phyloP scores from a whole-genome alignment of 371 early-diverging fungal species.

The Mucor ambiguus region DNA sequence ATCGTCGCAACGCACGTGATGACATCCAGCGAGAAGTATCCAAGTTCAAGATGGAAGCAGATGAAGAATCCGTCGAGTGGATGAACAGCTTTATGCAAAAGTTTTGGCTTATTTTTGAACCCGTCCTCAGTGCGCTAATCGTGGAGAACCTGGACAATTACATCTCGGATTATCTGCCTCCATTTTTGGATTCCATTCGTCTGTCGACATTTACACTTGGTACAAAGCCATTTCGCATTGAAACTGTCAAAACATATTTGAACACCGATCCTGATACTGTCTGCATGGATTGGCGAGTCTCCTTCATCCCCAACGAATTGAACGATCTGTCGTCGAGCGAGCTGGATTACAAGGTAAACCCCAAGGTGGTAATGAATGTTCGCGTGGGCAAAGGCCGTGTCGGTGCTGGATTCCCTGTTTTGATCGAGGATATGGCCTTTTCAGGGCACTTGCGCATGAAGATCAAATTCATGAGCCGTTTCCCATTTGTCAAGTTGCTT shows the following conservation, averaged over 20 bases:
- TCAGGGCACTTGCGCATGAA: slow-evolving; percentile 82
- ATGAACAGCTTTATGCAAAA: slow-evolving; percentile 88
- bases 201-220: slow-evolving; percentile 97
- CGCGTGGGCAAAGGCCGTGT: slow-evolving; percentile 89
- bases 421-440: slow-evolving; percentile 93
- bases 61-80: slow-evolving; percentile 95
- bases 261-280: slow-evolving; percentile 82
- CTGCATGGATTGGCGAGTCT: slow-evolving; percentile 91
- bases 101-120: slow-evolving; percentile 98
- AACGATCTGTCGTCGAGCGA: slow-evolving; percentile 68
- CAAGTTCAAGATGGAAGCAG: slow-evolving; percentile 52
- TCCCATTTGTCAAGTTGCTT: slow-evolving; percentile 89
- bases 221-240: slow-evolving; percentile 92
- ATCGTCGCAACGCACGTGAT: slow-evolving; percentile 67
- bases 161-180: slow-evolving; percentile 81
- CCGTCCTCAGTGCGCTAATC: slow-evolving; percentile 81
- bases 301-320: slow-evolving; percentile 83
- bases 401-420: slow-evolving; percentile 92
- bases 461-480: slow-evolving; percentile 83
- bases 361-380: slow-evolving; percentile 89
- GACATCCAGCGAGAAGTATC: slow-evolving; percentile 71
- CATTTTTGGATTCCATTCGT: slow-evolving; percentile 89
- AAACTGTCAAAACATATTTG: slow-evolving; percentile 78
- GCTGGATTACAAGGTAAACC: slow-evolving; percentile 75
- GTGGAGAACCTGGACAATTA: slow-evolving; percentile 77